Percentiles rank a stretch among this genome's conserved stretches.
Evolutionary conservation across 2,329 filamentous ascomycete species (phyloP).

Genomic region (Tolypocladium tundrense): DNA sequence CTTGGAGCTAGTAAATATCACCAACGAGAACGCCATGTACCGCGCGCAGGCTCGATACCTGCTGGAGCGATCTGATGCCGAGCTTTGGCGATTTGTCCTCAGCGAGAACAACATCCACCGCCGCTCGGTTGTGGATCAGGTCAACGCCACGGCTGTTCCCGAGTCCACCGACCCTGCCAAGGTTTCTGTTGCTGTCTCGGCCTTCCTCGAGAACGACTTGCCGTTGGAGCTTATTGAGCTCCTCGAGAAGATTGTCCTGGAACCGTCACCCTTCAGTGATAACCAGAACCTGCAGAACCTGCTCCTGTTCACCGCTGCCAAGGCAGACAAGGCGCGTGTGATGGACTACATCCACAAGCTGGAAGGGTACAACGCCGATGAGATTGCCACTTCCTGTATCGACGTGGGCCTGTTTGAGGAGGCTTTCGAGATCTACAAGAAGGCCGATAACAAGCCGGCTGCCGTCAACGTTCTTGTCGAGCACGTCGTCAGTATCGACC

Average conservation of each 20-base stretch:
- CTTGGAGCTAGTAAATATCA: slow-evolving; percentile 91
- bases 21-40: slow-evolving; percentile 99
- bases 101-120: slow-evolving; percentile 94
- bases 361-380: slow-evolving; percentile 79
- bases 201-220: slow-evolving; percentile 84
- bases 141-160: slow-evolving; percentile 88
- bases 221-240: slow-evolving; percentile 93
- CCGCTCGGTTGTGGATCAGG: slow-evolving; percentile 87
- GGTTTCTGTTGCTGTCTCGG: slow-evolving; percentile 87
- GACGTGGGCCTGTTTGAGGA: slow-evolving; percentile 93
- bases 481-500: slow-evolving; percentile 94
- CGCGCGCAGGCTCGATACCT: slow-evolving; percentile 94
- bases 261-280: slow-evolving; percentile 97
- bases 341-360: slow-evolving; percentile 95
- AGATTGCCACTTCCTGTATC: slow-evolving; percentile 88
- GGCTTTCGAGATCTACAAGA: slow-evolving; percentile 98
- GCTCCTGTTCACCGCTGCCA: slow-evolving; percentile 90
- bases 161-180: slow-evolving; percentile 89
- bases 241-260: slow-evolving; percentile 97
- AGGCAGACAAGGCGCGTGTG: slow-evolving; percentile 88
- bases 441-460: slow-evolving; percentile 78
- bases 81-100: slow-evolving; percentile 91
- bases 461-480: slow-evolving; percentile 91
- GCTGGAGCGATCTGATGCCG: slow-evolving; percentile 75
- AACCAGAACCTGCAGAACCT: slow-evolving; percentile 95